Evolutionary conservation across 176 grass and related monocot species (phyloP).

Genomic region (Pharus latifolius): DNA sequence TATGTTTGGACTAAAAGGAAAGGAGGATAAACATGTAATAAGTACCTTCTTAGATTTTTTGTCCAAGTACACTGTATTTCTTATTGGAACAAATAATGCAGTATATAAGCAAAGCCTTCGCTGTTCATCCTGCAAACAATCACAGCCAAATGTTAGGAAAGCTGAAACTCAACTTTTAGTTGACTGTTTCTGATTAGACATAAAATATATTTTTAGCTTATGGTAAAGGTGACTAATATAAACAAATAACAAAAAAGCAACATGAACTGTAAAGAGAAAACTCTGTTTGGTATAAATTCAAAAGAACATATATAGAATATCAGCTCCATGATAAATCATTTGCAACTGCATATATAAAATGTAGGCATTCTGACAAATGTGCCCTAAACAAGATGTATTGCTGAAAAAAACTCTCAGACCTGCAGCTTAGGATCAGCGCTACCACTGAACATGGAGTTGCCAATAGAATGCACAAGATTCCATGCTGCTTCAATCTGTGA

Average conservation of each 20-base stretch:
- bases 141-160: constrained; percentile 11
- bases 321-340: no score
- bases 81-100: constrained; percentile 55
- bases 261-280: background rate
- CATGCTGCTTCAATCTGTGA: constrained; percentile 77
- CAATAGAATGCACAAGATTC: constrained; percentile 62
- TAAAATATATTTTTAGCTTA: background rate
- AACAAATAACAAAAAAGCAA: background rate
- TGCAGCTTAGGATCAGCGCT: constrained; percentile 28
- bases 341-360: no score
- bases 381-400: background rate
- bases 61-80: constrained; percentile 58
- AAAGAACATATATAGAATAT: no score
- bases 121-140: constrained; percentile 69
- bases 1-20: background rate
- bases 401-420: constrained; percentile 15
- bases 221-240: background rate
- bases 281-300: no score
- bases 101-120: constrained; percentile 73
- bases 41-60: constrained; percentile 78
- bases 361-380: no score
- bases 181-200: background rate
- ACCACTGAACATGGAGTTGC: constrained; percentile 47
- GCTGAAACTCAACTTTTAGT: background rate
- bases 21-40: background rate